Base-by-base conservation (phyloP, 495 filamentous ascomycete species). In the Lasiosphaeria hispida region DNA sequence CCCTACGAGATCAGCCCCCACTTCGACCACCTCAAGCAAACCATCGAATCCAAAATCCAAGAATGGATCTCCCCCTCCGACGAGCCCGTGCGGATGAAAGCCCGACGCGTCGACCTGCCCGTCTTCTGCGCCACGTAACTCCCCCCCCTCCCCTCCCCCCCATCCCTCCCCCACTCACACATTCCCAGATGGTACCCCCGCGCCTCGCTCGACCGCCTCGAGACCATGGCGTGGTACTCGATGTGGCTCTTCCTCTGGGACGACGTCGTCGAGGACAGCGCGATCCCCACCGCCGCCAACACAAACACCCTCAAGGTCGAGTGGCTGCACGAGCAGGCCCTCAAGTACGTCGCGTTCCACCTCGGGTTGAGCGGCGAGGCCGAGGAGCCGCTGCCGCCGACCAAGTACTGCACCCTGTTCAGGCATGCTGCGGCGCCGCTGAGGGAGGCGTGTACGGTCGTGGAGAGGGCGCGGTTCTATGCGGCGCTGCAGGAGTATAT, bases 181-280 rank as follows among this genome's bases (percentile, higher is more conserved):
- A 48, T 7, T 30, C 30, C 3, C 51, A 64, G 62, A n/a, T 72
- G 70, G 70, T 72, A 64, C 52, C 70, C 70, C 10, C 41, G 60
- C 8, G 58, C 62, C 17, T 19, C 64, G 0, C 55, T 68, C 19
- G 56, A 64, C 40, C 49, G 57, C 9, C 65, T 69, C 41, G 35
- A 60, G 41, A 70, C 60, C 10, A 58, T 68, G 10, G 45, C 62
- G 1, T 70, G 61, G 57, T 62, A 66, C 17, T 42, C 59, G 9
- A 59, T 75, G 40, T 75, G 69, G 69, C 51, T 75, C 35, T 70
- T 75, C 48, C 48, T 69, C 13, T 75, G 72, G 70, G 72, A 69
- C 18, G 67, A 69, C 33, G 58, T 61, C 1, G 56, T 67, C 34
- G 67, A 69, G 51, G 52, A 66, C 15, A 55, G 17, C 17, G 55